Evolutionary conservation across 495 filamentous ascomycete species (phyloP), one percentile per base, ranked within the genome.

Genomic region (Tuber indicum): DNA sequence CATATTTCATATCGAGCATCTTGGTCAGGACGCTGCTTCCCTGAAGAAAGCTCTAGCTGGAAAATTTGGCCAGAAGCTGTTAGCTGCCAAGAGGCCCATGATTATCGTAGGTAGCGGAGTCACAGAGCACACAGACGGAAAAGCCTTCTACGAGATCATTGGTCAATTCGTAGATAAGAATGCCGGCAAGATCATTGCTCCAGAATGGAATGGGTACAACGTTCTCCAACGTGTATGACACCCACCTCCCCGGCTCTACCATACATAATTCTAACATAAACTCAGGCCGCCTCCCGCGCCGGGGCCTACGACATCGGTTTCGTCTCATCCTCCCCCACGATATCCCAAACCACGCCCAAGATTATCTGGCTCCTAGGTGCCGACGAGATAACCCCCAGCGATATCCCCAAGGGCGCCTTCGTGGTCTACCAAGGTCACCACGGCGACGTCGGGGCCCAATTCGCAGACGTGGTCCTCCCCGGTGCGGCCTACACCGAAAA

Each of bases 391-490:
- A 86, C 86, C 72, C 88, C 90, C 74, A 87, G 87, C 45, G 93
- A 97, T 77, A 91, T 98, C 75, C 96, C 96, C 72, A 96, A 94
- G 86, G 92, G 93, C 81, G 95, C 95, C 14, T 98, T 98, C 86
- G 91, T 99, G 77, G 87, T 99, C 84, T 99, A 99, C 86, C 96
- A 99, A 85, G 96, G 96, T 77, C 96, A 99, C 85, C 96, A 99
- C 83, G 96, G 96, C 84, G 96, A 99, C 86, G 88, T 89, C 49
- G 96, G 95, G 74, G 96, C 96, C 49, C 91, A 96, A 85, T 87
- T 96, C 78, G 96, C 96, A 21, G 95, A 99, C 83, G 90, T 99
- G 78, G 90, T 99, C 78, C 91, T 99, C 32, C 96, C 96, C 43
- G 94, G 93, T 75, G 93, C 93, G 26, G 93, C 96, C 5, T 98